Conservation (phyloP, 805 yeast species). For the Ogataea saltuana region DNA sequence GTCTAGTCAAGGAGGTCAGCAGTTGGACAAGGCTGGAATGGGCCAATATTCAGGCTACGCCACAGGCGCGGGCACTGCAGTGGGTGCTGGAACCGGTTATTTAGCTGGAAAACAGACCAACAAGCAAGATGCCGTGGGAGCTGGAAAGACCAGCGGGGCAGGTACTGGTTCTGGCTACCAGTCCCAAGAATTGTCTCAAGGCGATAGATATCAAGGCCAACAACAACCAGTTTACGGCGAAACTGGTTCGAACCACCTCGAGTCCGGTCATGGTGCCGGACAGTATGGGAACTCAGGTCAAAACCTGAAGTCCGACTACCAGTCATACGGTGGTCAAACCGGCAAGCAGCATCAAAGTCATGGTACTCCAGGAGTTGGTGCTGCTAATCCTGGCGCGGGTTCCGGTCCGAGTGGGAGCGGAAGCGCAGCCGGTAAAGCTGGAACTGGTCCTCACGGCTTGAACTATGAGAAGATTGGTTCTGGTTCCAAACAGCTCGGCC, state of each 20-base stretch:
- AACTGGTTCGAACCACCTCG: too few species aligned
- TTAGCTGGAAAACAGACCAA: slow-evolving; percentile 11
- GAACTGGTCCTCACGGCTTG: background rate
- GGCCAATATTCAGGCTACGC: slow-evolving; percentile 17
- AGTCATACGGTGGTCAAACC: slow-evolving; percentile 1
- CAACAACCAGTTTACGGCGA: background rate
- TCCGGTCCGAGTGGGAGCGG: background rate
- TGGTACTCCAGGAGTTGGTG: too few species aligned
- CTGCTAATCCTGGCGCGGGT: background rate
- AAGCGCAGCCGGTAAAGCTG: too few species aligned
- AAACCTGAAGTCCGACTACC: background rate
- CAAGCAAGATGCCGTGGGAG: too few species aligned
- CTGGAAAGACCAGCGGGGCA: slow-evolving; percentile 11
- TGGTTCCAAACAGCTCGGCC: slow-evolving; percentile 5
- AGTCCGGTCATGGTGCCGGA: background rate
- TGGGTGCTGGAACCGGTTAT: slow-evolving; percentile 22
- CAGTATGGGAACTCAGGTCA: background rate
- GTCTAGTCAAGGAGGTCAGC: slow-evolving; percentile 13
- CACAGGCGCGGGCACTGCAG: slow-evolving; percentile 16
- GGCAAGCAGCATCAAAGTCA: background rate
- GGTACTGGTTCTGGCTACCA: slow-evolving; percentile 22
- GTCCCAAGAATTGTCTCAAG: slow-evolving; percentile 5
- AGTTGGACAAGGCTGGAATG: slow-evolving; percentile 14
- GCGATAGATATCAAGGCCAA: background rate
- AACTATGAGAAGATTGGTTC: slow-evolving; percentile 10